Percentiles rank a stretch among this genome's conserved stretches.
Evolutionary conservation across 805 yeast species (phyloP).

Genomic region (Saccharomycopsis fodiens): DNA sequence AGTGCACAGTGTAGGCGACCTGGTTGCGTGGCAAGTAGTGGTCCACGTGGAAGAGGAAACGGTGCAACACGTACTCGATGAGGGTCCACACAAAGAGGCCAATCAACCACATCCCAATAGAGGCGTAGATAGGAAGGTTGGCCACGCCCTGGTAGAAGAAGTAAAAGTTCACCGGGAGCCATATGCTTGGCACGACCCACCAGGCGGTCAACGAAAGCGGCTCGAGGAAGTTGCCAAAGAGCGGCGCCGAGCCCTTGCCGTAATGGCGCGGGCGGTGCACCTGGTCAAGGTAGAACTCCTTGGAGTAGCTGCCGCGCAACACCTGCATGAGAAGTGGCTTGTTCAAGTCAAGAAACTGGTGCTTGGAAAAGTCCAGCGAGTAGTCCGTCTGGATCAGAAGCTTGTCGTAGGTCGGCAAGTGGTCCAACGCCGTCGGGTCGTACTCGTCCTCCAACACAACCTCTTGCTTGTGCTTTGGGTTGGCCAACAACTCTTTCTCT

Average conservation of each 20-base stretch:
- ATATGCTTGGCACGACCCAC: slow-evolving; percentile 82
- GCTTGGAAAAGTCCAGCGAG: slow-evolving; percentile 58
- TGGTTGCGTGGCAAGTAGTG: slow-evolving; percentile 75
- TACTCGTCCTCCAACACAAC: slow-evolving; percentile 39
- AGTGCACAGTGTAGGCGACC: slow-evolving; percentile 71
- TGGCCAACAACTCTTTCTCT: slow-evolving; percentile 59
- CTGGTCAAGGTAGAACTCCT: slow-evolving; percentile 89
- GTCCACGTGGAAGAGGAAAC: slow-evolving; percentile 92
- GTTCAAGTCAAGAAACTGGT: slow-evolving; percentile 79
- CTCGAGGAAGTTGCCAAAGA: slow-evolving; percentile 92
- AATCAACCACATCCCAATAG: slow-evolving; percentile 53
- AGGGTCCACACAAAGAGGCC: slow-evolving; percentile 95
- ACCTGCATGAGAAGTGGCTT: slow-evolving; percentile 81
- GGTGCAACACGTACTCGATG: slow-evolving; percentile 79
- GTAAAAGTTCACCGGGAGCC: slow-evolving; percentile 77
- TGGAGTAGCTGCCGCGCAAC: slow-evolving; percentile 63
- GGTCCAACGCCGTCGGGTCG: slow-evolving; percentile 50
- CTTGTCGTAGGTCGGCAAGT: slow-evolving; percentile 66
- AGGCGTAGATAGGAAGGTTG: slow-evolving; percentile 36
- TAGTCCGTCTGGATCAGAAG: slow-evolving; percentile 76
- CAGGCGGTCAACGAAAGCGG: slow-evolving; percentile 89
- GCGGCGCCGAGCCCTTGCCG: slow-evolving; percentile 93
- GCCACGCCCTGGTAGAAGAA: slow-evolving; percentile 52
- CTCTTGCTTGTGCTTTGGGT: slow-evolving; percentile 52
- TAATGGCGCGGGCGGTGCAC: slow-evolving; percentile 98